Evolutionary conservation across 2,329 filamentous ascomycete genomes (phyloP), one percentile per base, ranked within the genome.

Genomic region (Alternaria sp.): DNA sequence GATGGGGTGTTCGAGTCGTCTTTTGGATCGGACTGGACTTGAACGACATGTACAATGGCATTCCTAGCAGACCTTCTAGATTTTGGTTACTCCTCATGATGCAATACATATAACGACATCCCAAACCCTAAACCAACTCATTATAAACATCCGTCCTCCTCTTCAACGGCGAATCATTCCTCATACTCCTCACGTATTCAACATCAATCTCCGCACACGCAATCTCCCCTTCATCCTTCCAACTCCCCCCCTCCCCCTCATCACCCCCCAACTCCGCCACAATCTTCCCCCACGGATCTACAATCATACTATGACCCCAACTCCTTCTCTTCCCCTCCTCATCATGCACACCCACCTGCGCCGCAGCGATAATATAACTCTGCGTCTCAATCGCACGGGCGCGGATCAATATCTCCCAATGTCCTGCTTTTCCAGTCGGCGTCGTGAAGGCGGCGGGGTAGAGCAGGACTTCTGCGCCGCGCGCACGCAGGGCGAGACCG

Each of bases 381-480:
- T 97, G 92, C 18, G 91, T 93, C 84, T 97, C 95, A 64, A 97
- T 93, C 10, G 95, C 95, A 50, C 95, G 85, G 4, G 93, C 89
- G 26, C 92, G 85, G 14, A 97, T 83, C 6, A 98, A 82, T 3
- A 88, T 84, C 74, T 93, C 89, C 95, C 95, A 98, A 81, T 97
- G 95, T 6, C 71, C 71, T 2, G 92, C 92, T 60, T 84, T 85
- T 0, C 95, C 95, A 0, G 95, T 97, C 1, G 91, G 89, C 0
- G 96, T 86, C 0, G 94, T 97, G 76, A 97, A 98, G 5, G 95
- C 95, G 6, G 92, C 95, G 0, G 95, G 95, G 75, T 95, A 97
- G 0, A 93, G 89, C 54, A 97, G 83, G 57, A 97, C 83, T 66
- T 97, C 89, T 2, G 93, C 93, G 21, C 86, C 84, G 59, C 88